These are phyloP conservation scores for Aureobasidium sp. DNA, from an alignment of 2,329 filamentous ascomycete genomes.

Conservation along the genomic window DNA sequence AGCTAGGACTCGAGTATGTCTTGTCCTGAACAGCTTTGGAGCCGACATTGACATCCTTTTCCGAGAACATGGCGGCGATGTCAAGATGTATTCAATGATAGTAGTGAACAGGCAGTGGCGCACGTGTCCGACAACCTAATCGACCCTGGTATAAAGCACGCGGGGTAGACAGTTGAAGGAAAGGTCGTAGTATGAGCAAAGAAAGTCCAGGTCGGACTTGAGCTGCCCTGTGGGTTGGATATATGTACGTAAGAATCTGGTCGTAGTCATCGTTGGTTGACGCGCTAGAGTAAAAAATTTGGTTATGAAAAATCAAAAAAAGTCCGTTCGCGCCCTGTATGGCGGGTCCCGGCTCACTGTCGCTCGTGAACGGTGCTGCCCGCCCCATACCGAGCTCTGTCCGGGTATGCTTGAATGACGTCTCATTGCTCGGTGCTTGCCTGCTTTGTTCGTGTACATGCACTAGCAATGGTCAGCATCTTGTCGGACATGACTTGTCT, in stretches of 20 bases:
- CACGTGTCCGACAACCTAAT: constrained; percentile 9
- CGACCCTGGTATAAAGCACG: constrained; percentile 1
- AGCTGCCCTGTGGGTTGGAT: constrained; percentile 9
- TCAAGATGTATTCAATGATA: background rate
- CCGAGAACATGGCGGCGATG: constrained; percentile 1
- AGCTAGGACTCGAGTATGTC: constrained; percentile 1
- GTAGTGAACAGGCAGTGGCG: background rate
- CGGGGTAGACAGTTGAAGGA: constrained; percentile 3
- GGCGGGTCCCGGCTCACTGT: constrained; percentile 2
- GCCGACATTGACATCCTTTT: constrained; percentile 3
- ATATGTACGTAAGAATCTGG: constrained; percentile 15
- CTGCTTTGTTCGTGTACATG: background rate
- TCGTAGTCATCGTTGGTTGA: constrained; percentile 13
- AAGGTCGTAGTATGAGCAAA: background rate
- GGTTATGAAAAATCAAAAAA: constrained; percentile 13
- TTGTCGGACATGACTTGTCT: background rate
- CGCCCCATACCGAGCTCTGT: constrained; percentile 4
- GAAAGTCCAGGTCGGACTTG: constrained; percentile 6
- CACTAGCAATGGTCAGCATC: background rate
- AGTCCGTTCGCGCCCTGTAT: constrained; percentile 10
- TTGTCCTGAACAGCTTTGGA: background rate
- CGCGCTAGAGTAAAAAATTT: constrained; percentile 15
- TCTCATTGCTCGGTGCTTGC: background rate
- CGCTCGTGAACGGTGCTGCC: background rate
- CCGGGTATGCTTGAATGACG: background rate